Evolutionary conservation across 345 rosid genomes (phyloP).

Genomic region (Moringa oleifera): DNA sequence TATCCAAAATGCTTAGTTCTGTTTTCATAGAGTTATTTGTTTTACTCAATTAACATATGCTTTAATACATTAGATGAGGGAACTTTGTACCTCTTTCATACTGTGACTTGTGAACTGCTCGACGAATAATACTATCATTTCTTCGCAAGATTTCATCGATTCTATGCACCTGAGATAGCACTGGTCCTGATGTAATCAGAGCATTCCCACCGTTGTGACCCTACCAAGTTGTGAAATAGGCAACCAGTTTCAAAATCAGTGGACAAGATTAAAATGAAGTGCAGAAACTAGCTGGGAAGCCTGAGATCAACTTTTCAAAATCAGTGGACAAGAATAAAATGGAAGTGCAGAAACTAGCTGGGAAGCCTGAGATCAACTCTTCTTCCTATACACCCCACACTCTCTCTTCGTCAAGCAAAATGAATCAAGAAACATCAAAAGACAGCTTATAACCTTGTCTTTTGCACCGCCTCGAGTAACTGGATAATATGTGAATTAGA

Average conservation of each 20-base stretch:
- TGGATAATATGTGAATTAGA: neutral
- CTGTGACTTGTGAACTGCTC: slow-evolving; percentile 43
- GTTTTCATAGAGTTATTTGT: no score
- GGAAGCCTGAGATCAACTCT: no score
- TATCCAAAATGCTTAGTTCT: no score
- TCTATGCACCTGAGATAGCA: slow-evolving; percentile 36
- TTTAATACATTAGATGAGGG: neutral
- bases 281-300: neutral
- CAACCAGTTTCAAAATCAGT: neutral
- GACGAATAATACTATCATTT: slow-evolving; percentile 52
- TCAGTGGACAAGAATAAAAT: no score
- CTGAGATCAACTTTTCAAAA: no score
- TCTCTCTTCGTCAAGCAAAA: neutral
- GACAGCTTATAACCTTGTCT: neutral
- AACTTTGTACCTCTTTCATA: slow-evolving; percentile 31
- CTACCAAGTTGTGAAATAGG: neutral
- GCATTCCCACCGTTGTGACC: neutral
- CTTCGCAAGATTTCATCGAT: slow-evolving; percentile 40
- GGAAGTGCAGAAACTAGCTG: no score
- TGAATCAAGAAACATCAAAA: neutral
- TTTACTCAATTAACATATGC: no score
- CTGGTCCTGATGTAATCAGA: slow-evolving; percentile 34
- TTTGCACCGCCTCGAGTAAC: neutral
- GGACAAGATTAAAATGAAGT: no score
- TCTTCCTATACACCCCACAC: no score